Evolutionary conservation across 106 monocot species (phyloP), one percentile per base, ranked within the genome.

Genomic region (Agapanthus africanus): DNA sequence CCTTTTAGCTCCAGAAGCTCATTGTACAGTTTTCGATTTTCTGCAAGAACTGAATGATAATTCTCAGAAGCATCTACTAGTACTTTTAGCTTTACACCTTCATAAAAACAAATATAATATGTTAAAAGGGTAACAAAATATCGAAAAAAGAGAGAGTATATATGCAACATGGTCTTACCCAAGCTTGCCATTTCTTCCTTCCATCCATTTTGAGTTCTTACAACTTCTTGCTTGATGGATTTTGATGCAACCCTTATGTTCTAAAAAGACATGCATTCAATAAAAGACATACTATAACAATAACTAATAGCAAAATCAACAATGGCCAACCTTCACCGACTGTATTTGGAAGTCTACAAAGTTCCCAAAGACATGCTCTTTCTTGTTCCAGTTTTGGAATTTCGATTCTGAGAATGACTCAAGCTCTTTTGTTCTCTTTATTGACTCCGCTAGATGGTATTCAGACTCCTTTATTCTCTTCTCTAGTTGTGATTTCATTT

Each of bases 1-100:
- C 97, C 97, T 93, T 93, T 99, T 66, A 99, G 54, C 69, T 99
- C 90, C 52, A 83, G 90, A 62, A 99, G 83, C 59, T 99, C 97
- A 85, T 99, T 99, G 59, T 81, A 93, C 46, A 99, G 47, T 66
- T 67, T 92, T 40, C 81, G 77, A 70, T 99, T 99, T 79, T 99
- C 92, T 40, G 82, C 84, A 71, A 93, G 84, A 72, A 99, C 73
- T 42, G 75, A 28, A 74, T 99, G 84, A 73, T 89, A 99, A 75
- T 87, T 99, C 51, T 92, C 92, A 66, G 97, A 82, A 80, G 90
- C 92, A 87, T 93, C 85, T 68, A 84, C 74, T 74, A 92, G 72
- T 39, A 67, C 85, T 81, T 99, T 99, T 6, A 99, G 79, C 40
- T 76, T 90, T 39, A 51, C 25, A 18, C 83, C 97, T 99, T 74